Conservation (phyloP, 768 basidiomycete genomes). For the Amanita fuliginea region DNA sequence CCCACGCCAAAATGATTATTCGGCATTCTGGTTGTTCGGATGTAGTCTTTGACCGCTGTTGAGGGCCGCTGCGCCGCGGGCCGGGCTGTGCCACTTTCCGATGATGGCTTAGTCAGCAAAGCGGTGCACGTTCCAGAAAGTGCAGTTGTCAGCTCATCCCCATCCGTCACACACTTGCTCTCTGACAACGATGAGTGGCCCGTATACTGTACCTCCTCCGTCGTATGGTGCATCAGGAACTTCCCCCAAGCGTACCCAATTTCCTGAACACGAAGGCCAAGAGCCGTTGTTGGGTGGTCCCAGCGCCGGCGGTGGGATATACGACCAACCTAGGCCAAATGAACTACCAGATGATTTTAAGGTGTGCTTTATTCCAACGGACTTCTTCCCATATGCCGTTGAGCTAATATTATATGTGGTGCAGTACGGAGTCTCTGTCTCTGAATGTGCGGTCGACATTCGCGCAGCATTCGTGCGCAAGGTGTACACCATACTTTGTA, state of each 20-base stretch:
- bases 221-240: conserved; percentile 38
- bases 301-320: conserved; percentile 35
- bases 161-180: not conserved
- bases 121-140: conserved; percentile 1
- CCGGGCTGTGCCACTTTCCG: not conserved
- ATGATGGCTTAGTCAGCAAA: conserved; percentile 1
- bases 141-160: too few species aligned
- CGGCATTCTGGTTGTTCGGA: not conserved
- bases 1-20: too few species aligned
- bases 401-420: not conserved
- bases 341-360: conserved; percentile 94
- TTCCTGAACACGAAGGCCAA: conserved; percentile 21
- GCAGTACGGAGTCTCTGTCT: conserved; percentile 74
- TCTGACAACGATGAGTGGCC: conserved; percentile 32
- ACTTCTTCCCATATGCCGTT: not conserved
- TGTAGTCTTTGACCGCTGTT: too few species aligned
- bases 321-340: conserved; percentile 60
- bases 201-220: conserved; percentile 52
- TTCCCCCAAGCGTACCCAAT: conserved; percentile 19
- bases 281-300: conserved; percentile 53
- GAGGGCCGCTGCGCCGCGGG: not conserved
- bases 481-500: conserved; percentile 83
- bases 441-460: conserved; percentile 69
- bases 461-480: conserved; percentile 83
- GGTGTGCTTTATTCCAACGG: conserved; percentile 37